A percentile compares a stretch with the other conserved stretches of the same genome.
phyloP scores from a whole-genome alignment of 495 filamentous ascomycete species.

The Aeminium ludgeri region DNA sequence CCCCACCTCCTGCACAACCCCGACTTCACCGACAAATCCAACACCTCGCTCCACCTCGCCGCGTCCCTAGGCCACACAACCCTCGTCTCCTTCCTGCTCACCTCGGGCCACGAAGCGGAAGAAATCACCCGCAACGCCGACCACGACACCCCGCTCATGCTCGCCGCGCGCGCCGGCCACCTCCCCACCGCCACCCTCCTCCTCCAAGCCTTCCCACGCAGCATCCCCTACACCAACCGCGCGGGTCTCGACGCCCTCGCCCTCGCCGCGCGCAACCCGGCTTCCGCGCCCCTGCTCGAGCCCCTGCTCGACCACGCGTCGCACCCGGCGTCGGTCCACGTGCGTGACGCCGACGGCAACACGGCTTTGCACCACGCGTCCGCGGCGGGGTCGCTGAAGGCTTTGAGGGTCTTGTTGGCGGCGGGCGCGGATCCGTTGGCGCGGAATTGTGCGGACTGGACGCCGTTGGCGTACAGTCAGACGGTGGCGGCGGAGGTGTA shows the following conservation, averaged over 20 bases:
- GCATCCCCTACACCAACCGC: conserved; percentile 20
- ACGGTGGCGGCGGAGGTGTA: conserved; percentile 64
- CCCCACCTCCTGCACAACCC: conserved; percentile 53
- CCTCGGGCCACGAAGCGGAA: conserved; percentile 28
- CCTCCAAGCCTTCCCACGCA: conserved; percentile 27
- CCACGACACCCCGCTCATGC: conserved; percentile 50
- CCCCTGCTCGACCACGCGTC: conserved; percentile 4
- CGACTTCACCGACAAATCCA: conserved; percentile 40
- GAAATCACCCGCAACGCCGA: conserved; percentile 50
- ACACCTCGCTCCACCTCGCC: conserved; percentile 65
- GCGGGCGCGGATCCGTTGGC: conserved; percentile 48
- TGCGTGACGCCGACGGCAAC: conserved; percentile 50
- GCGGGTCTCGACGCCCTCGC: conserved; percentile 29
- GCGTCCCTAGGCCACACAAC: conserved; percentile 47
- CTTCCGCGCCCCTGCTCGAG: conserved; percentile 4
- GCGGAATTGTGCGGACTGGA: conserved; percentile 55
- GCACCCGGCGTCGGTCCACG: conserved; percentile 2
- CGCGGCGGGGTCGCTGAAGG: conserved; percentile 53
- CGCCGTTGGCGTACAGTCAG: conserved; percentile 51
- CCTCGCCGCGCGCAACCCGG: conserved; percentile 8
- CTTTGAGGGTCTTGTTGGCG: conserved; percentile 51
- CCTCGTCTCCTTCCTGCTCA: conserved; percentile 37
- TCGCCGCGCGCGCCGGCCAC: conserved; percentile 35
- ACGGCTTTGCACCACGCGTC: conserved; percentile 56
- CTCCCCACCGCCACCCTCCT: conserved; percentile 44